These are phyloP conservation scores for Clonostachys rhizophaga DNA, from an alignment of 2,329 filamentous ascomycete genomes.

Conservation along the genomic window DNA sequence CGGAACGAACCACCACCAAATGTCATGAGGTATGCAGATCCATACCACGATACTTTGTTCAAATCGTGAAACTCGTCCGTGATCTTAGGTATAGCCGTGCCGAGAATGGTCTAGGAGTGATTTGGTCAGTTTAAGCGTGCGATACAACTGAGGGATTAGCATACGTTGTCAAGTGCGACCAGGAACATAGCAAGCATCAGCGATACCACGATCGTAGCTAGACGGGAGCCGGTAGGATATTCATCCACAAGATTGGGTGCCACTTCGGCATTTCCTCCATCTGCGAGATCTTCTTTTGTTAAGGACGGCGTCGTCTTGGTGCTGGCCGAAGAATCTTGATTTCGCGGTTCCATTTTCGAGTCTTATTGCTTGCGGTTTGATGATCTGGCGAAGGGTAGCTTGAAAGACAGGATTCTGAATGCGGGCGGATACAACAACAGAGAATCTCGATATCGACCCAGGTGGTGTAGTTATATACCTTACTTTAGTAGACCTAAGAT, in stretches of 20 bases:
- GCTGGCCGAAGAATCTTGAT: too few relatives aligned
- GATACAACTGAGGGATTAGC: constrained; percentile 3
- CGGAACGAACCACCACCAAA: constrained; percentile 14
- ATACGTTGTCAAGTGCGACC: constrained; percentile 40
- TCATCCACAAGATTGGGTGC: constrained; percentile 9
- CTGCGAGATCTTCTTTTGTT: not conserved
- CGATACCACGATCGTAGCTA: constrained; percentile 38
- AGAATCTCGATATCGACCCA: too few relatives aligned
- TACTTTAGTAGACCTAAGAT: too few relatives aligned
- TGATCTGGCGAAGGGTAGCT: too few relatives aligned
- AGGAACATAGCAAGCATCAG: constrained; percentile 40
- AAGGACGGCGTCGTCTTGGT: too few relatives aligned
- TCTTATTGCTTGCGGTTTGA: too few relatives aligned
- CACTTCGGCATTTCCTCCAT: not conserved
- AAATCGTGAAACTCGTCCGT: constrained; percentile 19
- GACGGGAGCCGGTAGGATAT: constrained; percentile 30
- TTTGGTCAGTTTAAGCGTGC: not conserved
- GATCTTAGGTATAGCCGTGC: constrained; percentile 7
- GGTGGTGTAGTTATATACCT: too few relatives aligned
- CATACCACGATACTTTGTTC: constrained; percentile 40
- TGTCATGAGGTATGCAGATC: constrained; percentile 27
- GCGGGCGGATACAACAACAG: too few relatives aligned
- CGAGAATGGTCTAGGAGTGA: constrained; percentile 7
- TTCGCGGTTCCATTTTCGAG: too few relatives aligned
- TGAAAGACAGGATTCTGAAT: too few relatives aligned